These are phyloP conservation scores for Trichoderma aggressivum DNA, from an alignment of 2,329 filamentous ascomycete species.

Conservation along the genomic window DNA sequence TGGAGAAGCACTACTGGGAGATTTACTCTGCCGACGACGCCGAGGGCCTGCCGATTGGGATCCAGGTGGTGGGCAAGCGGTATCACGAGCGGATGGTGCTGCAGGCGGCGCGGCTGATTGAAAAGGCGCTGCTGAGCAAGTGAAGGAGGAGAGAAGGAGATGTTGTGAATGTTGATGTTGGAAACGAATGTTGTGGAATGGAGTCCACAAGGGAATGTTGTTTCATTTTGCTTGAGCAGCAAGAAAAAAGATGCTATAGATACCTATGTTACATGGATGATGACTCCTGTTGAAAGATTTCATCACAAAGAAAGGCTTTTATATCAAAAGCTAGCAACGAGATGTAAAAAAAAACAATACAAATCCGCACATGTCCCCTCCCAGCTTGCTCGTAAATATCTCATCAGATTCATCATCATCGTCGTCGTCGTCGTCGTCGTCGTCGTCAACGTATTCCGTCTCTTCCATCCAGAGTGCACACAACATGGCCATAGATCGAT, in stretches of 20 bases:
- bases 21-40: not conserved
- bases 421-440: not conserved
- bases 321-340: not conserved
- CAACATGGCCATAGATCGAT: not conserved
- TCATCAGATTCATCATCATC: not conserved
- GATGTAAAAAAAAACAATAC: not conserved
- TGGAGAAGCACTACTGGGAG: conserved; percentile 13
- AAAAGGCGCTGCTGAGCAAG: not conserved
- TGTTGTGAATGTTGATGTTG: not conserved
- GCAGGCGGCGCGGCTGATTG: conserved; percentile 6
- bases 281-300: not conserved
- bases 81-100: conserved; percentile 11
- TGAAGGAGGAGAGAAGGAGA: not conserved
- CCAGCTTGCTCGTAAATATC: not conserved
- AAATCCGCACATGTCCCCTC: not conserved
- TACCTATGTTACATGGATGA: not conserved
- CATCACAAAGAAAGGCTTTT: not conserved
- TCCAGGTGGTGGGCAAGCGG: conserved; percentile 5
- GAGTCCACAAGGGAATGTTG: not conserved
- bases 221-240: not conserved
- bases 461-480: not conserved
- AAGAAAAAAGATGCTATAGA: not conserved
- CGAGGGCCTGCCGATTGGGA: not conserved
- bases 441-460: not conserved
- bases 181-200: not conserved